Evolutionary conservation across 2,329 filamentous ascomycete species (phyloP).

Genomic region (Sordariomycetes sp.): DNA sequence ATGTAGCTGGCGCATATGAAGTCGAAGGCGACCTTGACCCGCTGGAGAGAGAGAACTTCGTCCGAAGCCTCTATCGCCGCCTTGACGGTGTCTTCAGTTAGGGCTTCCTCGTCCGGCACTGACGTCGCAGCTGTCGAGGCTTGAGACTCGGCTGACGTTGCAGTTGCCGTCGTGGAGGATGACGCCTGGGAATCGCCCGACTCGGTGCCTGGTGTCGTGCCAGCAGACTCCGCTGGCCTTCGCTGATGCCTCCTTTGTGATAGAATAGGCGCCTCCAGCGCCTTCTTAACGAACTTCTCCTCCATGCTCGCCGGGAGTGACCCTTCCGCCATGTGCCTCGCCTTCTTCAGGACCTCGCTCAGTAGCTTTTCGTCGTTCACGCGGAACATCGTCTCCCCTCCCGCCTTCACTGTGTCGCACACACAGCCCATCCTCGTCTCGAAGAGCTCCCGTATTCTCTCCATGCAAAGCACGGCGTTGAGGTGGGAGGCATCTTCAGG

Average conservation of each 20-base stretch:
- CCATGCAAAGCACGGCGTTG: constrained; percentile 40
- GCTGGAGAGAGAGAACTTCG: constrained; percentile 47
- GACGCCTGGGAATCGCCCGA: constrained; percentile 31
- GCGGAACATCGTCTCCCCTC: constrained; percentile 77
- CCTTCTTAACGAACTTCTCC: constrained; percentile 68
- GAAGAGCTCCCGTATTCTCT: constrained; percentile 36
- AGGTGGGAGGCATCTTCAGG: constrained; percentile 45
- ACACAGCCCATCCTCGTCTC: constrained; percentile 57
- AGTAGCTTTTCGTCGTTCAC: constrained; percentile 64
- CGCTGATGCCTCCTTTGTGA: constrained; percentile 41
- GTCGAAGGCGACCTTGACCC: constrained; percentile 51
- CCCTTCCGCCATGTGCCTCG: constrained; percentile 50
- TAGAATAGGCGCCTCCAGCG: constrained; percentile 66
- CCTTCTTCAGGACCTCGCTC: constrained; percentile 57
- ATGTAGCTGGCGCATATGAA: constrained; percentile 57
- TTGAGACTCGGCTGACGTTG: constrained; percentile 19
- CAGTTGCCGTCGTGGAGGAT: constrained; percentile 18
- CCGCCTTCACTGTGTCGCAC: constrained; percentile 75
- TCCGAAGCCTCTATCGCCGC: constrained; percentile 33
- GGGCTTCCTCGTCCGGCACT: constrained; percentile 17
- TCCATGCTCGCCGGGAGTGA: constrained; percentile 74
- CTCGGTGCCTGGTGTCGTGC: constrained; percentile 15
- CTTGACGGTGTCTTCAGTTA: constrained; percentile 20
- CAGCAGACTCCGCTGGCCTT: neutral
- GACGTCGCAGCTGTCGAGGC: constrained; percentile 35